phyloP scores from a whole-genome alignment of 345 rosid genomes.

The Populus tremula region DNA sequence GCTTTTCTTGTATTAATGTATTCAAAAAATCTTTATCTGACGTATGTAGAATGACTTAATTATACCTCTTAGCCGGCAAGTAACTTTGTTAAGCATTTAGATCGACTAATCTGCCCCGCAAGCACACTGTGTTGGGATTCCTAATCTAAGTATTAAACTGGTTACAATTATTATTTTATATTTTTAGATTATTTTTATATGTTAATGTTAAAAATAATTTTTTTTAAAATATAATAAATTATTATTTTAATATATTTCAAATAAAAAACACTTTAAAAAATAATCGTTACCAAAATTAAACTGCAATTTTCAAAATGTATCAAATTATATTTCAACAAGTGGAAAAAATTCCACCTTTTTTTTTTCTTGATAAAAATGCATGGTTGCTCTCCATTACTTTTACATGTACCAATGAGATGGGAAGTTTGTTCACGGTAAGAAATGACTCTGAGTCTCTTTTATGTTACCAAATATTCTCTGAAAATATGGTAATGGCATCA shows the following conservation, averaged over 20 bases:
- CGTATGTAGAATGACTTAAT: slow-evolving; percentile 5
- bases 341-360: too few species aligned
- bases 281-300: too few species aligned
- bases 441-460: background rate
- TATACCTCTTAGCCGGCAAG: slow-evolving; percentile 47
- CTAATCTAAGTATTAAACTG: too few species aligned
- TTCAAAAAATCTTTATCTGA: slow-evolving; percentile 2
- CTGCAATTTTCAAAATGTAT: too few species aligned
- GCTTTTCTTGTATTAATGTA: slow-evolving; percentile 14
- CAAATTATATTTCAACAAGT: too few species aligned
- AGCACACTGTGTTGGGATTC: background rate
- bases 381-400: too few species aligned
- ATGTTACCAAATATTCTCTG: background rate
- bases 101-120: slow-evolving; percentile 5
- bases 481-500: slow-evolving; percentile 20
- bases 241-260: too few species aligned
- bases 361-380: too few species aligned
- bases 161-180: too few species aligned
- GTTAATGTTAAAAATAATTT: too few species aligned
- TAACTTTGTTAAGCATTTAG: slow-evolving; percentile 14
- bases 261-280: fast-evolving
- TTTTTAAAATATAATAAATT: too few species aligned
- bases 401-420: background rate
- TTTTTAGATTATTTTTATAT: too few species aligned
- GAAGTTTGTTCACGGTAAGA: background rate